phyloP scores from a whole-genome alignment of 106 monocot species.

The Acorus gramineus region DNA sequence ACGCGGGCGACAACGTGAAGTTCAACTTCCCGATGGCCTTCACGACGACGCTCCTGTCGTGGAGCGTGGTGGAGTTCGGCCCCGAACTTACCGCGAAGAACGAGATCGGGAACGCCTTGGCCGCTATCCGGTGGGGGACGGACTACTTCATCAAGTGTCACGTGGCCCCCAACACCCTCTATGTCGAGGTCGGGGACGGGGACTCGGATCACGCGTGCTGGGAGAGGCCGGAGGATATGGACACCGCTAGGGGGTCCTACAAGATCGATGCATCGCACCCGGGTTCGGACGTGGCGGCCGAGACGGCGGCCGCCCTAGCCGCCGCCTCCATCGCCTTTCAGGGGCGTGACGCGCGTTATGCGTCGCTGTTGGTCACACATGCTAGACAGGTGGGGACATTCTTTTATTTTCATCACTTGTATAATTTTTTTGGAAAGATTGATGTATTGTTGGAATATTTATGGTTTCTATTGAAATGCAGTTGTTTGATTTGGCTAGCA shows the following conservation, averaged over 20 bases:
- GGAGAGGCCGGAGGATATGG: constrained; percentile 77
- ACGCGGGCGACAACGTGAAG: constrained; percentile 82
- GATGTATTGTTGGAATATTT: not conserved
- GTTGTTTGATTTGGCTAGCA: constrained; percentile 57
- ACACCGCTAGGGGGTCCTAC: constrained; percentile 39
- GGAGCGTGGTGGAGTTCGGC: constrained; percentile 47
- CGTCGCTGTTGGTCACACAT: constrained; percentile 9
- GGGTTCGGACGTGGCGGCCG: constrained; percentile 52
- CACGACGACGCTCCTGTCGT: constrained; percentile 50
- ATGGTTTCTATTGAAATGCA: constrained; percentile 7
- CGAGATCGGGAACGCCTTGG: constrained; percentile 40
- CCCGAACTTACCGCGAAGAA: constrained; percentile 5
- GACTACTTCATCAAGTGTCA: constrained; percentile 63
- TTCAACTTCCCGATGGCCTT: constrained; percentile 80
- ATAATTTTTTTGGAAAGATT: not conserved
- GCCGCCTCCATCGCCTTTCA: constrained; percentile 46
- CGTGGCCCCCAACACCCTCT: constrained; percentile 19
- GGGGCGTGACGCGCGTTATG: constrained; percentile 13
- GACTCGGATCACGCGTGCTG: constrained; percentile 75
- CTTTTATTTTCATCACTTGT: not conserved
- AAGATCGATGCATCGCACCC: constrained; percentile 21
- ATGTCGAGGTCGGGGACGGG: constrained; percentile 68
- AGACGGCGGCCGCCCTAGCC: constrained; percentile 58
- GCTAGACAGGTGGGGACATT: constrained; percentile 8
- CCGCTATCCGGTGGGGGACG: constrained; percentile 59